phyloP scores from a whole-genome alignment of 306 rosid genomes.

The Albizia julibrissin region DNA sequence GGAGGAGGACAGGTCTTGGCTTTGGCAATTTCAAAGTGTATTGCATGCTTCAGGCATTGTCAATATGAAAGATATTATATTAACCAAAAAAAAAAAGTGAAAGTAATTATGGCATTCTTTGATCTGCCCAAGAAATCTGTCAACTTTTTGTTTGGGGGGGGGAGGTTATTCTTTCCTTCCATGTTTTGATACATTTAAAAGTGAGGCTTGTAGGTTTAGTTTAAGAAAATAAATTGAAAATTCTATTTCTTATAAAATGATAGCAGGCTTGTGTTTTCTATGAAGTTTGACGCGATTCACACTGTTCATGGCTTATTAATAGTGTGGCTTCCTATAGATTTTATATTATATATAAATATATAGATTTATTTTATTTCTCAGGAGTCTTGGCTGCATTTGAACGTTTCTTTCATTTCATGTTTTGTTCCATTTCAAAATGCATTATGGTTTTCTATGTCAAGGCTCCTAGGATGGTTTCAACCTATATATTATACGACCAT shows the following conservation, averaged over 20 bases:
- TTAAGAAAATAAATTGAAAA: neutral
- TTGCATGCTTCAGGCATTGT: constrained; percentile 10
- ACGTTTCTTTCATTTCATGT: constrained; percentile 11
- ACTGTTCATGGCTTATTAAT: neutral
- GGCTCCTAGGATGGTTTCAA: neutral
- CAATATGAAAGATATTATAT: neutral
- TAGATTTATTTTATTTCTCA: constrained; percentile 6
- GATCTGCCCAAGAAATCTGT: constrained; percentile 11
- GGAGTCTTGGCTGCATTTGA: neutral
- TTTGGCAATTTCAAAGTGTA: constrained; percentile 1
- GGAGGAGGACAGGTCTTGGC: constrained; percentile 4
- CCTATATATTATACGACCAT: neutral
- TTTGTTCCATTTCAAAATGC: neutral
- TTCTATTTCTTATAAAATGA: neutral
- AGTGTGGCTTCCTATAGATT: neutral
- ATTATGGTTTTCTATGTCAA: neutral
- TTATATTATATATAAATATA: too few relatives aligned
- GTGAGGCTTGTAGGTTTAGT: neutral
- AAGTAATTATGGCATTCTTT: constrained; percentile 21
- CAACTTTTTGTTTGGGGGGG: neutral
- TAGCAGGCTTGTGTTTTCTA: neutral
- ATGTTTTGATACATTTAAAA: neutral
- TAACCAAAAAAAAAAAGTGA: neutral
- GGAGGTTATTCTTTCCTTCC: neutral
- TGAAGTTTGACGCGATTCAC: neutral